Conservation (phyloP, 306 rosid genomes). For the Lathyrus aphaca region DNA sequence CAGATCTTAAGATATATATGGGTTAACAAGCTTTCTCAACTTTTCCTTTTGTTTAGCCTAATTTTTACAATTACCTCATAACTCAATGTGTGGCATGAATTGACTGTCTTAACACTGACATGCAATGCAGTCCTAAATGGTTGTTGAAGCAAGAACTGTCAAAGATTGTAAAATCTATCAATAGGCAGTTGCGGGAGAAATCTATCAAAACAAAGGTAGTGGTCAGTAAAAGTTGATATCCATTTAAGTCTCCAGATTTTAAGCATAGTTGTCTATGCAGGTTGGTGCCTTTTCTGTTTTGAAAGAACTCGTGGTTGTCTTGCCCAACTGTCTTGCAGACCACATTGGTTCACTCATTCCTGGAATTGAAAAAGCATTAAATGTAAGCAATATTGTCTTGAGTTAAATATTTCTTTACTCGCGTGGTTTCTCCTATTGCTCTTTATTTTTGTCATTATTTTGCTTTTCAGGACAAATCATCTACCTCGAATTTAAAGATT, state of each 20-base stretch:
- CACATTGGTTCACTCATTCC: slow-evolving; percentile 99
- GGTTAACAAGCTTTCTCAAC: slow-evolving; percentile 19
- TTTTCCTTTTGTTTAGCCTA: slow-evolving; percentile 6
- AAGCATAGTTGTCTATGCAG: slow-evolving; percentile 52
- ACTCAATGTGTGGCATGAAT: slow-evolving; percentile 20
- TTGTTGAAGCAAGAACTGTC: slow-evolving; percentile 95
- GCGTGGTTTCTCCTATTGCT: slow-evolving; percentile 12
- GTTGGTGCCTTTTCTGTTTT: slow-evolving; percentile 97
- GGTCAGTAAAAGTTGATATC: slow-evolving; percentile 23
- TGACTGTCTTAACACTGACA: slow-evolving; percentile 42
- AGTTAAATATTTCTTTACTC: slow-evolving; percentile 13
- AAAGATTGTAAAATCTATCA: slow-evolving; percentile 82
- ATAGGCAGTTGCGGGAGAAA: slow-evolving; percentile 96
- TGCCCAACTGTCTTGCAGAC: slow-evolving; percentile 97
- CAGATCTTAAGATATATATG: not conserved
- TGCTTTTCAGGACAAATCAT: slow-evolving; percentile 78
- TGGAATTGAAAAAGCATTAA: slow-evolving; percentile 95
- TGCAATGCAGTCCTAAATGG: slow-evolving; percentile 91
- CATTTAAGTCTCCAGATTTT: slow-evolving; percentile 32
- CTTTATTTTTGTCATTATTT: slow-evolving; percentile 35
- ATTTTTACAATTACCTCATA: slow-evolving; percentile 18
- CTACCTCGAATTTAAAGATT: slow-evolving; percentile 97
- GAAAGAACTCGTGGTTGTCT: slow-evolving; percentile 96
- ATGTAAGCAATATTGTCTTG: slow-evolving; percentile 53
- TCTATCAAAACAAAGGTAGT: slow-evolving; percentile 96